Conservation (phyloP, 1,284 basidiomycete genomes). For the Irpex lacteus region DNA sequence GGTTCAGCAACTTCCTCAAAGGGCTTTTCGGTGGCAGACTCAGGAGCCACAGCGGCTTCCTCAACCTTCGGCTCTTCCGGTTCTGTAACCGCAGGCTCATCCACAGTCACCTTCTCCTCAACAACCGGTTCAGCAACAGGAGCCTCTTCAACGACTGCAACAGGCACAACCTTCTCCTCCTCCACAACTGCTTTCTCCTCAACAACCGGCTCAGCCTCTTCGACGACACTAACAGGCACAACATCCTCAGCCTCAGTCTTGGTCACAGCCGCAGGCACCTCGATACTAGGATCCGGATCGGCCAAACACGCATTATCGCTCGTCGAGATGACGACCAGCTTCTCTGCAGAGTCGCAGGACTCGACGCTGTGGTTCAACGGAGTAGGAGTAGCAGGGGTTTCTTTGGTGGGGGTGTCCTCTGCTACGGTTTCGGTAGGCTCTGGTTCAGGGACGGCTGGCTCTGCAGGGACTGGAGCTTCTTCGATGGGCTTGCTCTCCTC, state of each 20-base stretch:
- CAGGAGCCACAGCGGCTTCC: conserved; percentile 1
- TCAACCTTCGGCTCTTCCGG: conserved; percentile 1
- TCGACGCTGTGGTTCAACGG: not conserved
- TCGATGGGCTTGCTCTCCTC: not conserved
- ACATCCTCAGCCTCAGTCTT: not conserved
- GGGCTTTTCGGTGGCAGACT: not conserved
- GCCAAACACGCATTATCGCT: not conserved
- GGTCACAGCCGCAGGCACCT: not conserved
- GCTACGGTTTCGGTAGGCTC: too few species aligned
- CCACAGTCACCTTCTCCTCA: conserved; percentile 1
- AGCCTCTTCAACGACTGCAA: not conserved
- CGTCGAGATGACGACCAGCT: not conserved
- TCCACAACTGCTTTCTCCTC: not conserved
- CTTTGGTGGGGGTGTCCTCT: not conserved
- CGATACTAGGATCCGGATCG: not conserved
- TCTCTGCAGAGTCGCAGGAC: not conserved
- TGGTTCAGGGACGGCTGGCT: not conserved
- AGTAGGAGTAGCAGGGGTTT: not conserved
- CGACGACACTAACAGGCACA: not conserved
- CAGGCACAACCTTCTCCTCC: not conserved
- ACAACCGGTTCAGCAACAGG: not conserved
- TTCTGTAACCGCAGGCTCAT: not conserved
- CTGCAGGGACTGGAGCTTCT: not conserved
- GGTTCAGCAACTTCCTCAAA: not conserved
- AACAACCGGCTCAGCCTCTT: not conserved